Conservation (phyloP, 257 asterid species). For the Fraxinus quadrangulata region DNA sequence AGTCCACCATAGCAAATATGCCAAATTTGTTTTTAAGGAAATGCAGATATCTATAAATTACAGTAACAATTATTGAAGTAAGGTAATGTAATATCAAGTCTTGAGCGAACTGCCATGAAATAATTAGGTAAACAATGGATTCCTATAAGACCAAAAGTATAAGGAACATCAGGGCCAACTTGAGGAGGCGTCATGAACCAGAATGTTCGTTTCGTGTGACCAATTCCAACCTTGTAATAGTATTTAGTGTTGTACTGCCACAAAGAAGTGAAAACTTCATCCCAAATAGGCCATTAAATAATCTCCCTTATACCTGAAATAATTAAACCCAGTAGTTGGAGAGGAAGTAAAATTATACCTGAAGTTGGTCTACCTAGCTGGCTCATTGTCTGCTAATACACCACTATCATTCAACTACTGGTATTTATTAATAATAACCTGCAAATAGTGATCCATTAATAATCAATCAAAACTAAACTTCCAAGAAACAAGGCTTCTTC, state of each 20-base stretch:
- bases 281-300: not conserved
- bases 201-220: conserved; percentile 53
- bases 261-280: not conserved
- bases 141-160: conserved; percentile 90
- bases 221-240: conserved; percentile 68
- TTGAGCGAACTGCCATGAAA: not conserved
- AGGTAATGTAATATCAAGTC: not conserved
- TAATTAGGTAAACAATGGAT: conserved; percentile 18
- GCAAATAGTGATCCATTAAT: too few species aligned
- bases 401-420: too few species aligned
- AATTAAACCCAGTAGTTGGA: too few species aligned
- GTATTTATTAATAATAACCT: too few species aligned
- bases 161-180: conserved; percentile 86
- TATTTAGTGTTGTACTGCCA: conserved; percentile 74
- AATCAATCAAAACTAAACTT: not conserved
- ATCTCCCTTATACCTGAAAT: not conserved
- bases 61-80: conserved; percentile 4
- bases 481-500: not conserved
- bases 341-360: too few species aligned
- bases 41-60: conserved; percentile 2
- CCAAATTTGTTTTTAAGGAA: not conserved
- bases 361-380: too few species aligned
- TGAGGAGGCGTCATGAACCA: conserved; percentile 85
- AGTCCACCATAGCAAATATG: not conserved
- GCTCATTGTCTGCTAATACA: too few species aligned